Conservation (phyloP, 73 alveolate genomes). For the Paraurostyla sp. region DNA sequence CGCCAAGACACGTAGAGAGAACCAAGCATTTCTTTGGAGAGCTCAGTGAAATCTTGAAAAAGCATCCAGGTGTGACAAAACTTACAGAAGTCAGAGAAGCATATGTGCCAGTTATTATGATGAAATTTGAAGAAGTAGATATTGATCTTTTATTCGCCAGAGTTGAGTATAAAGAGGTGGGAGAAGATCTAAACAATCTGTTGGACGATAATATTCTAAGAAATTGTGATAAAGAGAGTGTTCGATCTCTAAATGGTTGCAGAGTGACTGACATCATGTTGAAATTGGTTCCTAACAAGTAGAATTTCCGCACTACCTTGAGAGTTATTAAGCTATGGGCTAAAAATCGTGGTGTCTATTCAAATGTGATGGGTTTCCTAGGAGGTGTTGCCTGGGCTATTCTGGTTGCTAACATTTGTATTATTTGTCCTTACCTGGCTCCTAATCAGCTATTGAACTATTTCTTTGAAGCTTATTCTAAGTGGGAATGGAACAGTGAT, state of each 20-base stretch:
- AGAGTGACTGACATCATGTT: conserved; percentile 95
- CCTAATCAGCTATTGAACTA: conserved; percentile 89
- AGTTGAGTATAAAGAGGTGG: conserved; percentile 84
- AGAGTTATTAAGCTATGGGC: conserved; percentile 98
- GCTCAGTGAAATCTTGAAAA: conserved; percentile 81
- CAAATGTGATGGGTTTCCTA: conserved; percentile 93
- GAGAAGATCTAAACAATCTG: conserved; percentile 83
- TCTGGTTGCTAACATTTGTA: conserved; percentile 95
- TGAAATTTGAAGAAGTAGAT: conserved; percentile 88
- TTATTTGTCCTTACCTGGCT: conserved; percentile 87
- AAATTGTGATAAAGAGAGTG: conserved; percentile 89
- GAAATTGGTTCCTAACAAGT: conserved; percentile 86
- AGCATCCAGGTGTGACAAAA: conserved; percentile 84
- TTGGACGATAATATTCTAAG: conserved; percentile 91
- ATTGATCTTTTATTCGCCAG: conserved; percentile 95
- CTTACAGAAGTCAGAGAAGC: conserved; percentile 89
- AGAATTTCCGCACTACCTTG: conserved; percentile 87
- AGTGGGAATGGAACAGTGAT: conserved; percentile 94
- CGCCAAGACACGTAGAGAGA: conserved; percentile 93
- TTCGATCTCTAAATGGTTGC: conserved; percentile 95
- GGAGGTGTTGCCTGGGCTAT: conserved; percentile 99
- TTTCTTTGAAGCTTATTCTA: conserved; percentile 88
- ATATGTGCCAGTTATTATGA: conserved; percentile 93
- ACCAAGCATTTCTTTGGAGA: conserved; percentile 86
- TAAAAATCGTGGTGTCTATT: conserved; percentile 93